phyloP scores from a whole-genome alignment of 441 rosid species.

The Aleurites moluccanus region DNA sequence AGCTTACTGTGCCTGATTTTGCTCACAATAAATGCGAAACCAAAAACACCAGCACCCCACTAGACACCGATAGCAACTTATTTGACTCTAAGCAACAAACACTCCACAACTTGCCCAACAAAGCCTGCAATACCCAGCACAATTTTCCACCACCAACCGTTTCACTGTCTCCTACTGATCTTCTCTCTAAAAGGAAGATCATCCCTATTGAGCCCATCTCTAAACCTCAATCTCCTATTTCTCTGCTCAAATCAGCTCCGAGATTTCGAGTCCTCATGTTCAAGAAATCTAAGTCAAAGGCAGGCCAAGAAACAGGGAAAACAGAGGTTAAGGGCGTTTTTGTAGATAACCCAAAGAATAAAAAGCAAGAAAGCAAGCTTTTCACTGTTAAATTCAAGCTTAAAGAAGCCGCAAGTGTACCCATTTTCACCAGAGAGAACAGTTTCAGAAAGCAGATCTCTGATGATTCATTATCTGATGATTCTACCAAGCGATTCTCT shows the following conservation, averaged over 20 bases:
- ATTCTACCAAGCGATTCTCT: conserved; percentile 46
- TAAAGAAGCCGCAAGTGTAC: conserved; percentile 54
- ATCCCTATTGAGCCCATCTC: conserved; percentile 53
- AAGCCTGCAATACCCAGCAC: conserved; percentile 16
- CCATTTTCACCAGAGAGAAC: conserved; percentile 62
- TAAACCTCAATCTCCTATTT: conserved; percentile 62
- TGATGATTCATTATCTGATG: conserved; percentile 34
- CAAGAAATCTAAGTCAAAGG: conserved; percentile 42
- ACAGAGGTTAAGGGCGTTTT: conserved; percentile 20
- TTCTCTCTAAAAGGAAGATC: conserved; percentile 56
- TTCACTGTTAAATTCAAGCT: conserved; percentile 64
- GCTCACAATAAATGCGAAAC: conserved; percentile 24
- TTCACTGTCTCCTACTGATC: conserved; percentile 36
- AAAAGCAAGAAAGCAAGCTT: conserved; percentile 29
- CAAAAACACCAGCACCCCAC: conserved; percentile 9
- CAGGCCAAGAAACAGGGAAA: conserved; percentile 27
- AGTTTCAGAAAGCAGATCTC: conserved; percentile 32
- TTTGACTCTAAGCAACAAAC: conserved; percentile 25
- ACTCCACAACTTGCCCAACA: conserved; percentile 10
- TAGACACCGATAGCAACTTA: conserved; percentile 24
- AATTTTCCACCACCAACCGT: conserved; percentile 22
- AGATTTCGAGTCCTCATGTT: conserved; percentile 67
- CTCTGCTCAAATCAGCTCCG: conserved; percentile 73
- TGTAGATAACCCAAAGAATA: conserved; percentile 24
- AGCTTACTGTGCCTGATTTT: conserved; percentile 52